Conservation (phyloP, 2,329 filamentous ascomycete genomes). For the Alternaria ventricosa region DNA sequence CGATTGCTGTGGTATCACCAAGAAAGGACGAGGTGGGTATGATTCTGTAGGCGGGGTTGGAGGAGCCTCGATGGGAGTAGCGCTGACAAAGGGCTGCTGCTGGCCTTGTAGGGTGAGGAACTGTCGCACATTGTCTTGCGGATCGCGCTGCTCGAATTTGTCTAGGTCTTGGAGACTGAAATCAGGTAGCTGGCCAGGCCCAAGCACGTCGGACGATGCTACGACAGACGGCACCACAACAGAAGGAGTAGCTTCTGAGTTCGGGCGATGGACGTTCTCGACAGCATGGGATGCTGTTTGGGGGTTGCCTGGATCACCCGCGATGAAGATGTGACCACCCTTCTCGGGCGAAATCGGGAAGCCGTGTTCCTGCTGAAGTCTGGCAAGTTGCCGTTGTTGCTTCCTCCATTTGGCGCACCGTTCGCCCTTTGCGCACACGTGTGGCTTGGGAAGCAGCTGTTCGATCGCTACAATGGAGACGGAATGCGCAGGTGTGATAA, state of each 20-base stretch:
- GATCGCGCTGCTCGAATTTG: constrained; percentile 73
- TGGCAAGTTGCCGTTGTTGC: constrained; percentile 77
- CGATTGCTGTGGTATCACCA: constrained; percentile 38
- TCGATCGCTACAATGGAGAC: constrained; percentile 93
- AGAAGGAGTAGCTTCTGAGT: constrained; percentile 73
- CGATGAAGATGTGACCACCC: constrained; percentile 75
- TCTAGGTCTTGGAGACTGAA: constrained; percentile 77
- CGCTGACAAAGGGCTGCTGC: constrained; percentile 66
- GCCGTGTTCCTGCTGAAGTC: constrained; percentile 73
- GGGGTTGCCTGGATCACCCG: constrained; percentile 80
- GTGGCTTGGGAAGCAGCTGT: constrained; percentile 82
- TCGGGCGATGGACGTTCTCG: constrained; percentile 66
- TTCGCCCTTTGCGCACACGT: constrained; percentile 85
- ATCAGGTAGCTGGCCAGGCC: constrained; percentile 68
- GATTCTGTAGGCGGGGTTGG: constrained; percentile 49
- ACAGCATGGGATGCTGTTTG: constrained; percentile 64
- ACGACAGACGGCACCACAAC: constrained; percentile 67
- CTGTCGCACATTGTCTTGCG: constrained; percentile 90
- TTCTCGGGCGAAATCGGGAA: constrained; percentile 68
- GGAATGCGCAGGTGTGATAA: constrained; percentile 79
- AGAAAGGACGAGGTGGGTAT: constrained; percentile 46
- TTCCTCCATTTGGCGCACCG: constrained; percentile 82
- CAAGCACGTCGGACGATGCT: constrained; percentile 89
- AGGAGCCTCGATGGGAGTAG: constrained; percentile 65
- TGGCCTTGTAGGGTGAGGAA: constrained; percentile 86